A percentile compares a stretch with the other conserved stretches of the same genome.
phyloP scores from a whole-genome alignment of 768 basidiomycete genomes.

The Suillus subaureus region DNA sequence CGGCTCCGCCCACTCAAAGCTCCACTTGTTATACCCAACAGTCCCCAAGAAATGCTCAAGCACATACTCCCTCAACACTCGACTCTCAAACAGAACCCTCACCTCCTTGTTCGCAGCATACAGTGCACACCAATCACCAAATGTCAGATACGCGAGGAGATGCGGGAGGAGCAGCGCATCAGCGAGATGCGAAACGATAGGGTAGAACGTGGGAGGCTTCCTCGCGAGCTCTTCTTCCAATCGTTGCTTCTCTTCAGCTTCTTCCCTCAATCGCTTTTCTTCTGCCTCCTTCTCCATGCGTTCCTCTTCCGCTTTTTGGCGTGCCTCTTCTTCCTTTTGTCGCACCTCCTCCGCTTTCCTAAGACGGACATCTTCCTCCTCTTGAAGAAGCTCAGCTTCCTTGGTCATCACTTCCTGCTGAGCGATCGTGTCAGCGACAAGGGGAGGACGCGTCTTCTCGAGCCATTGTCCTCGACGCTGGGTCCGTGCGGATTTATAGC shows the following conservation, averaged over 20 bases:
- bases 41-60: slow-evolving; percentile 69
- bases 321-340: neutral
- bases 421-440: slow-evolving; percentile 34
- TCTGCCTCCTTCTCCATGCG: slow-evolving; percentile 10
- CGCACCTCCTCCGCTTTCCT: neutral
- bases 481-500: slow-evolving; percentile 43
- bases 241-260: slow-evolving; percentile 3
- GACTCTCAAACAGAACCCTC: slow-evolving; percentile 50
- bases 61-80: slow-evolving; percentile 60
- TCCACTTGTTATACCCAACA: slow-evolving; percentile 76
- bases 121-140: slow-evolving; percentile 70
- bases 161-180: slow-evolving; percentile 52
- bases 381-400: slow-evolving; percentile 24
- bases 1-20: slow-evolving; percentile 55
- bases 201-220: slow-evolving; percentile 41
- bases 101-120: slow-evolving; percentile 58
- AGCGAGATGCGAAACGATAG: slow-evolving; percentile 57
- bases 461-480: slow-evolving; percentile 43
- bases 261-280: slow-evolving; percentile 6
- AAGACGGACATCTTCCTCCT: slow-evolving; percentile 8
- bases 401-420: slow-evolving; percentile 23
- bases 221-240: slow-evolving; percentile 19
- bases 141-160: slow-evolving; percentile 66
- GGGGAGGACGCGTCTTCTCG: slow-evolving; percentile 40
- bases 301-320: slow-evolving; percentile 5